Evolutionary conservation across 148 eudicot species (phyloP).

Genomic region (Vaccinium macrocarpon): DNA sequence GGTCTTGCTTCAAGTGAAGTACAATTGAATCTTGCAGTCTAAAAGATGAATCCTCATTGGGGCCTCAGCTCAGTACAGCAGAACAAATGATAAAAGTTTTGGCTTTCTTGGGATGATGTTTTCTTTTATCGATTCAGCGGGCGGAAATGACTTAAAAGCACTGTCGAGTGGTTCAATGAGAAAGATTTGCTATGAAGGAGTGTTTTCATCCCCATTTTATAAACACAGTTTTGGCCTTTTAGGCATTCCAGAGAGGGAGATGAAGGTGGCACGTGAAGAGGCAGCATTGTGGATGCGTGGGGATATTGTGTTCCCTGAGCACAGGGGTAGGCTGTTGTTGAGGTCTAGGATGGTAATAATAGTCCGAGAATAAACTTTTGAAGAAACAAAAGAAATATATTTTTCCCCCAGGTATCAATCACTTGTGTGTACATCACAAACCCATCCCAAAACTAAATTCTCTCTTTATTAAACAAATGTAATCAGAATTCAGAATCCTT

Average conservation of each 20-base stretch:
- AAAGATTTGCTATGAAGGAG: not conserved
- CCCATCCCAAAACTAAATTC: not conserved
- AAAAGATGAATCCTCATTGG: not conserved
- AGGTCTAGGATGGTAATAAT: not conserved
- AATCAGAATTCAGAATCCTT: slow-evolving; percentile 1
- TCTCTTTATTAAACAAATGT: not conserved
- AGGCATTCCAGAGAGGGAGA: not conserved
- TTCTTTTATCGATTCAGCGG: not conserved
- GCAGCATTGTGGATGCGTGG: not conserved
- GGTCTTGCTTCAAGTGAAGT: not conserved
- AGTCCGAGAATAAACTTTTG: not conserved
- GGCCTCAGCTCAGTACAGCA: not conserved
- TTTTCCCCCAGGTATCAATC: slow-evolving; percentile 7
- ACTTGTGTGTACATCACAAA: not conserved
- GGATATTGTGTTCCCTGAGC: not conserved
- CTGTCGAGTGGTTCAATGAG: not conserved
- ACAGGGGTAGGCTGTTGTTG: not conserved
- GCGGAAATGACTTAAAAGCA: not conserved
- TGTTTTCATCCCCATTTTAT: not conserved
- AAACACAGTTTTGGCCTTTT: not conserved
- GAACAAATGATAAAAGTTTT: not conserved
- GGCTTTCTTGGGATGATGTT: not conserved
- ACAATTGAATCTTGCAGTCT: not conserved
- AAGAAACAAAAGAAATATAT: not conserved
- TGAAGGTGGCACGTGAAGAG: not conserved